phyloP scores from a whole-genome alignment of 345 rosid genomes.

The Kandelia obovata region DNA sequence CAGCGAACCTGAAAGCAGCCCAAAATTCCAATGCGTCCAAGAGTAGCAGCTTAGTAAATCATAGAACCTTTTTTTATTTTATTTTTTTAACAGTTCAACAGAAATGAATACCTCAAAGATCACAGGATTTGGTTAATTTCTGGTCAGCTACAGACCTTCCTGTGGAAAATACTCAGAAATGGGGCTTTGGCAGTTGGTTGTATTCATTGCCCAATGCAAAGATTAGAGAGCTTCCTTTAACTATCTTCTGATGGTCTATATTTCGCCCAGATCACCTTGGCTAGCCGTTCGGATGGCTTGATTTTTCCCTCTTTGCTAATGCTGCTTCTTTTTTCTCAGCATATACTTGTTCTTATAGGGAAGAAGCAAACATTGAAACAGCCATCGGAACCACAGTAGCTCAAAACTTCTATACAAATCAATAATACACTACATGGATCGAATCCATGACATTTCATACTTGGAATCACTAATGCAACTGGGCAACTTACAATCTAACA shows the following conservation, averaged over 20 bases:
- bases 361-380: background rate
- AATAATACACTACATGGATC: conserved; percentile 22
- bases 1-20: background rate
- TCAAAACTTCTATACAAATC: conserved; percentile 44
- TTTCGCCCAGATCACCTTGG: no score
- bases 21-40: no score
- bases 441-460: background rate
- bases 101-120: no score
- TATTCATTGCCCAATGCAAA: no score
- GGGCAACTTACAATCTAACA: conserved; percentile 7
- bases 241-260: background rate
- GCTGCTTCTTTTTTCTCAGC: background rate
- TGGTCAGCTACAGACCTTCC: no score
- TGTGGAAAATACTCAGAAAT: background rate
- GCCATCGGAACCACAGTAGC: conserved; percentile 2
- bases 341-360: background rate
- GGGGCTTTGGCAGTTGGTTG: no score
- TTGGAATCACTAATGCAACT: conserved; percentile 8
- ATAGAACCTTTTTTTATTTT: no score
- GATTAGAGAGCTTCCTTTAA: background rate
- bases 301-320: background rate
- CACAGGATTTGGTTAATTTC: no score
- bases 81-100: no score
- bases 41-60: no score
- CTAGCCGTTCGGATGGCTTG: no score